Evolutionary conservation across 2,329 filamentous ascomycete species (phyloP).

Genomic region (Colletotrichum eremochloae): DNA sequence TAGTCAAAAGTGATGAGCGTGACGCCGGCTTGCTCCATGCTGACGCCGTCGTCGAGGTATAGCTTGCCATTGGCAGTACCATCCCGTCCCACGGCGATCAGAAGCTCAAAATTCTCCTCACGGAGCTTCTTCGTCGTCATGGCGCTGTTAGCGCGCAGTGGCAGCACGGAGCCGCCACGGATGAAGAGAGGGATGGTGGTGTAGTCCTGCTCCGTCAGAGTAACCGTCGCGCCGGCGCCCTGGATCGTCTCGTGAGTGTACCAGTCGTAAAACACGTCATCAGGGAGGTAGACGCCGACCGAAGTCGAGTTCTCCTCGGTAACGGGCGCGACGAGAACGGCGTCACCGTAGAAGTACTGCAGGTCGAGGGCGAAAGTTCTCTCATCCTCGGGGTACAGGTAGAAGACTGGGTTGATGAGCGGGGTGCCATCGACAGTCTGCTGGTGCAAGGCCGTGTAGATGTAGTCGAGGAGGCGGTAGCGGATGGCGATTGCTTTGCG

Average conservation of each 20-base stretch:
- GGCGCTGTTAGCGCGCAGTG: slow-evolving; percentile 66
- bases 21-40: slow-evolving; percentile 69
- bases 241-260: slow-evolving; percentile 58
- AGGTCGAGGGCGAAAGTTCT: slow-evolving; percentile 60
- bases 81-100: slow-evolving; percentile 74
- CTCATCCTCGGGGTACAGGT: slow-evolving; percentile 71
- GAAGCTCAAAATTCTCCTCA: slow-evolving; percentile 75
- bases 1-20: slow-evolving; percentile 73
- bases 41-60: slow-evolving; percentile 83
- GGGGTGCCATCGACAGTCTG: slow-evolving; percentile 74
- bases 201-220: slow-evolving; percentile 52
- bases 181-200: slow-evolving; percentile 76
- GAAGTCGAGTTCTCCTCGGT: slow-evolving; percentile 58
- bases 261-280: slow-evolving; percentile 66
- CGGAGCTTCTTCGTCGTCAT: slow-evolving; percentile 76
- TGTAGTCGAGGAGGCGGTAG: slow-evolving; percentile 86
- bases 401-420: slow-evolving; percentile 78
- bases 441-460: slow-evolving; percentile 78
- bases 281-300: slow-evolving; percentile 63
- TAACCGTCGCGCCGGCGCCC: slow-evolving; percentile 31
- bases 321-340: slow-evolving; percentile 64
- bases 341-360: slow-evolving; percentile 65
- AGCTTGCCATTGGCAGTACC: slow-evolving; percentile 76
- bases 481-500: slow-evolving; percentile 77
- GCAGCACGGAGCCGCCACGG: slow-evolving; percentile 75